phyloP scores from a whole-genome alignment of 1,139 yeast genomes.

The Saccharomyces hybrid region DNA sequence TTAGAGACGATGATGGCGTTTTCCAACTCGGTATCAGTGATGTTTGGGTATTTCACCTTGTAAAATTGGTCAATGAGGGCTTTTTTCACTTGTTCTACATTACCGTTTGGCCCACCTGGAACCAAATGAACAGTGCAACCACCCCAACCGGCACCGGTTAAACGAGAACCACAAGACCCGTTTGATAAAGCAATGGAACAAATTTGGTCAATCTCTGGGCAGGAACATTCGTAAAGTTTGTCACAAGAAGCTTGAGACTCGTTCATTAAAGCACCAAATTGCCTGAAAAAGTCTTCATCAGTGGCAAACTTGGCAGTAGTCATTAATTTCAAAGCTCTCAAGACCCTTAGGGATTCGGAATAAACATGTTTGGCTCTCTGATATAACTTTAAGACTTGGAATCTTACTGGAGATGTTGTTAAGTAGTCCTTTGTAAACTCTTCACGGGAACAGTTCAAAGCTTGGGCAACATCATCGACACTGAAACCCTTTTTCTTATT shows the following conservation, averaged over 20 bases:
- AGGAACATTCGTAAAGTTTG: slow-evolving; percentile 47
- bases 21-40: slow-evolving; percentile 35
- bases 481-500: slow-evolving; percentile 43
- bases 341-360: no score
- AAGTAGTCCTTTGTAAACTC: slow-evolving; percentile 43
- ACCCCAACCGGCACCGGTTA: slow-evolving; percentile 79
- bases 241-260: slow-evolving; percentile 52
- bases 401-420: slow-evolving; percentile 50
- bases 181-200: slow-evolving; percentile 46
- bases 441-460: slow-evolving; percentile 39
- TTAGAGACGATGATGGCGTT: slow-evolving; percentile 48
- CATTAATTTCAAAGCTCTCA: no score
- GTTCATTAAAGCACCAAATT: slow-evolving; percentile 52
- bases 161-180: slow-evolving; percentile 61
- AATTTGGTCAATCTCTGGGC: slow-evolving; percentile 45
- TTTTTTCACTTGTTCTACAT: slow-evolving; percentile 38
- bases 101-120: slow-evolving; percentile 35
- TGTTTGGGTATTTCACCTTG: slow-evolving; percentile 41
- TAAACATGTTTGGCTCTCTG: no score
- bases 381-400: no score
- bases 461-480: slow-evolving; percentile 42
- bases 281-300: slow-evolving; percentile 30
- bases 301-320: background rate
- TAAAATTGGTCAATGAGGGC: slow-evolving; percentile 49
- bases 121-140: slow-evolving; percentile 66